Evolutionary conservation across 345 rosid genomes (phyloP).

Genomic region (Arabis alpina): DNA sequence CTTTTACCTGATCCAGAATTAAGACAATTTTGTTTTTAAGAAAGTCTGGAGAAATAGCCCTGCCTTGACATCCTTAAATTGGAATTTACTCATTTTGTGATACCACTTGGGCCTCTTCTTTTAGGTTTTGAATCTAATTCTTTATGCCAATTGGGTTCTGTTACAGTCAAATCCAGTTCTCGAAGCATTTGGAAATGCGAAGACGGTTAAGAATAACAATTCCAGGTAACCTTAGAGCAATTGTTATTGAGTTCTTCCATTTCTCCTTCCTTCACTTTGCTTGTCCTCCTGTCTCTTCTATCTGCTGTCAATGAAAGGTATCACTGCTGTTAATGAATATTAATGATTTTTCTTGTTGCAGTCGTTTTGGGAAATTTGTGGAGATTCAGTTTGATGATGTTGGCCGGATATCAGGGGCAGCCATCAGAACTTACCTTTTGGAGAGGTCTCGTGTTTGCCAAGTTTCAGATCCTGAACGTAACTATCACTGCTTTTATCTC

Average conservation of each 20-base stretch:
- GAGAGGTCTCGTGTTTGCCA: conserved; percentile 99
- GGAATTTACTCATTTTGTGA: conserved; percentile 21
- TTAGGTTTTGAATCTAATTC: conserved; percentile 26
- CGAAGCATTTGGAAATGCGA: conserved; percentile 96
- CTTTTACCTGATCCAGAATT: conserved; percentile 11
- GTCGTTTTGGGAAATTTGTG: conserved; percentile 96
- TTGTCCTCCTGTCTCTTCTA: conserved; percentile 17
- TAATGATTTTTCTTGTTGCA: conserved; percentile 44
- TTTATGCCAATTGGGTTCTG: conserved; percentile 19
- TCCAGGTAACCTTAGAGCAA: conserved; percentile 63
- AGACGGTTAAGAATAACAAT: conserved; percentile 86
- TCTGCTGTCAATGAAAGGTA: not conserved
- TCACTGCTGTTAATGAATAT: conserved; percentile 1
- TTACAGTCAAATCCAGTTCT: conserved; percentile 95
- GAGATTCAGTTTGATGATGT: conserved; percentile 80
- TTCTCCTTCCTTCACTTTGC: conserved; percentile 28
- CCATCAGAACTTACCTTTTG: conserved; percentile 89
- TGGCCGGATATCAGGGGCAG: conserved; percentile 94
- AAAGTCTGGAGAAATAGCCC: not conserved
- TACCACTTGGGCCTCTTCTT: conserved; percentile 15
- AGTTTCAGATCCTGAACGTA: conserved; percentile 88
- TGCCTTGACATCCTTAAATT: conserved; percentile 6
- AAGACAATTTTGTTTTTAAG: not conserved
- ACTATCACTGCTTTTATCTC: conserved; percentile 94
- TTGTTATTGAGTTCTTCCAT: conserved; percentile 5